phyloP scores from a whole-genome alignment of 768 basidiomycete genomes.

The Tephrocybe rancida region DNA sequence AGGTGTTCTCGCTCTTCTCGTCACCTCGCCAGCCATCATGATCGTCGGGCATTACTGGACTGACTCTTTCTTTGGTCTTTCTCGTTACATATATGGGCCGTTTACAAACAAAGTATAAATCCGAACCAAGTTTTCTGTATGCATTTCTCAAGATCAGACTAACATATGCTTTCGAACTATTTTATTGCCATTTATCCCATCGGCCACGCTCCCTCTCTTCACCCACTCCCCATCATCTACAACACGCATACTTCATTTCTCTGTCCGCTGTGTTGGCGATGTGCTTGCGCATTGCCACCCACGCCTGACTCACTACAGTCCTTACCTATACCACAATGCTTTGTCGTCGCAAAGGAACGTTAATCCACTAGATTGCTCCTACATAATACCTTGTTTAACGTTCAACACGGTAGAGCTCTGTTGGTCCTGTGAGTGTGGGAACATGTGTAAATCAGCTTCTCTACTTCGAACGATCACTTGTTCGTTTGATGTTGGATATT shows the following conservation, averaged over 20 bases:
- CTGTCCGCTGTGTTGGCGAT: slow-evolving; percentile 4
- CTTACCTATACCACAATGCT: slow-evolving; percentile 25
- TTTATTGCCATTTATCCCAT: slow-evolving; percentile 29
- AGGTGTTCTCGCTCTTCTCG: slow-evolving; percentile 81
- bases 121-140: slow-evolving; percentile 15
- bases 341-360: slow-evolving; percentile 19
- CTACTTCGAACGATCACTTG: neutral
- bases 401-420: slow-evolving; percentile 1
- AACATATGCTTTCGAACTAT: slow-evolving; percentile 29
- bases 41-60: slow-evolving; percentile 9
- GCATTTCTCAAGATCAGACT: slow-evolving; percentile 15
- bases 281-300: slow-evolving; percentile 3
- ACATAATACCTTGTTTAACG: slow-evolving; percentile 12
- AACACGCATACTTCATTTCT: slow-evolving; percentile 11
- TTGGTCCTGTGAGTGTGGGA: neutral
- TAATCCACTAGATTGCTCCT: slow-evolving; percentile 22
- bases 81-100: slow-evolving; percentile 9
- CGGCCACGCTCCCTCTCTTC: slow-evolving; percentile 16
- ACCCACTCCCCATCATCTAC: slow-evolving; percentile 17
- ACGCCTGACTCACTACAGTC: slow-evolving; percentile 16
- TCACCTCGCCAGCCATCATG: slow-evolving; percentile 57
- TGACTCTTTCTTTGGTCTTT: slow-evolving; percentile 9
- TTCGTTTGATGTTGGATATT: neutral
- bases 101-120: slow-evolving; percentile 8
- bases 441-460: neutral